Base-by-base conservation (phyloP, 495 filamentous ascomycete species). In the Usnea hakonensis region DNA sequence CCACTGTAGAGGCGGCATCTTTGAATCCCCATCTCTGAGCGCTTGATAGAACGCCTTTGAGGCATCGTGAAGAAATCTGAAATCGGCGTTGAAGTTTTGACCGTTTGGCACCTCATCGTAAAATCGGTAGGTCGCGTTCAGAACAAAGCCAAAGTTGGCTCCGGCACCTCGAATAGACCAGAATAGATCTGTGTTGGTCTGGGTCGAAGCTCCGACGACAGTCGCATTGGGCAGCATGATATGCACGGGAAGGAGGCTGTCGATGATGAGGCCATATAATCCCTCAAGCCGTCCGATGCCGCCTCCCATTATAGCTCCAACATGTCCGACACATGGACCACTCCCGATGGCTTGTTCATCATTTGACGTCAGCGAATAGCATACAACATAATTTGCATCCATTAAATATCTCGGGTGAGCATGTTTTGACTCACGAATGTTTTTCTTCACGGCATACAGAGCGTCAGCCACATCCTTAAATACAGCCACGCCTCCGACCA, bases 211-310 rank as follows among this genome's bases (percentile, higher is more conserved):
- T 48, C 35, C 37, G 17, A 67, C 55, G 26, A 67, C 37, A 2
- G 26, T 57, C 0, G 67, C 70, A 14, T 64, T 19, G 0, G 69
- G 64, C 17, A 64, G 65, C 23, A 74, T 55, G 0, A 75, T 21
- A 9, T 60, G 57, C 5, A 67, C 64, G 7, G 68, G 71, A 19
- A 70, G 16, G 8, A 75, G 62, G 19, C 63, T 61, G 61, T 75
- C 73, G 7, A 68, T 62, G 3, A 64, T 57, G 4, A 73, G 58
- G 16, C 74, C 72, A 38, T 70, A 66, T 7, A 65, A 23, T 1
- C 72, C 72, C 37, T 70, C 32, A 19, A 69, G 54, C 16, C 21
- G 40, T 5, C 73, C 73, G 11, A 72, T n/a, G n/a, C 73, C 73
- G 21, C 62, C 73, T 10, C 74, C 73, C 16, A 75, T 40, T 1